phyloP scores from a whole-genome alignment of 768 basidiomycete species.

The Naganishia friedmannii region DNA sequence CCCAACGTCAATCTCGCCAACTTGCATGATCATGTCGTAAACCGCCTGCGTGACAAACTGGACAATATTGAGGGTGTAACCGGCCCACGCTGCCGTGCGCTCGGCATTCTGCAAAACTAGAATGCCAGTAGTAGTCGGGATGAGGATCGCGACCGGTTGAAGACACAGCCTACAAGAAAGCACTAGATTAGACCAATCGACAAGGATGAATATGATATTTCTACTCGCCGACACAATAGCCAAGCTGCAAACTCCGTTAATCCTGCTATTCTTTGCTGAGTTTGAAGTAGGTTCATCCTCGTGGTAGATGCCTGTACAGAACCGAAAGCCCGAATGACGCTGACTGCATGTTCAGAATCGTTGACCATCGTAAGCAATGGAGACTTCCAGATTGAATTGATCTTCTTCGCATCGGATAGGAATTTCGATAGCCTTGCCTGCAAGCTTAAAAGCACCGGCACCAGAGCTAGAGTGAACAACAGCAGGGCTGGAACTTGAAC shows the following conservation, averaged over 20 bases:
- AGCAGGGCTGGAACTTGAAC: conserved; percentile 27
- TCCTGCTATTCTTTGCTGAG: conserved; percentile 36
- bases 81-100: conserved; percentile 10
- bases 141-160: conserved; percentile 1
- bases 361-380: conserved; percentile 60
- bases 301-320: conserved; percentile 58
- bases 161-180: not conserved
- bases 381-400: conserved; percentile 33
- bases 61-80: conserved; percentile 10
- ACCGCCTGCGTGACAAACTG: conserved; percentile 18
- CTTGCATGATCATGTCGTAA: conserved; percentile 53
- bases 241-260: conserved; percentile 20
- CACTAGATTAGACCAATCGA: not conserved
- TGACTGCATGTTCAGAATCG: conserved; percentile 61
- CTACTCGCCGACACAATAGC: conserved; percentile 17
- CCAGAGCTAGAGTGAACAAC: conserved; percentile 54
- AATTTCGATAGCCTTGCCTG: conserved; percentile 54
- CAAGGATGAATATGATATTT: conserved; percentile 19
- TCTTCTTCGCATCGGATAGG: conserved; percentile 47
- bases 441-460: conserved; percentile 11
- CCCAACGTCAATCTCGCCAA: conserved; percentile 59
- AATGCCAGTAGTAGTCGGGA: conserved; percentile 4
- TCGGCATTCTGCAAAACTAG: not conserved
- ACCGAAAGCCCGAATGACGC: conserved; percentile 65
- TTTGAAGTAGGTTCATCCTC: conserved; percentile 57